Evolutionary conservation across 1,139 yeast species (phyloP).

Genomic region (Wickerhamomyces sp.): DNA sequence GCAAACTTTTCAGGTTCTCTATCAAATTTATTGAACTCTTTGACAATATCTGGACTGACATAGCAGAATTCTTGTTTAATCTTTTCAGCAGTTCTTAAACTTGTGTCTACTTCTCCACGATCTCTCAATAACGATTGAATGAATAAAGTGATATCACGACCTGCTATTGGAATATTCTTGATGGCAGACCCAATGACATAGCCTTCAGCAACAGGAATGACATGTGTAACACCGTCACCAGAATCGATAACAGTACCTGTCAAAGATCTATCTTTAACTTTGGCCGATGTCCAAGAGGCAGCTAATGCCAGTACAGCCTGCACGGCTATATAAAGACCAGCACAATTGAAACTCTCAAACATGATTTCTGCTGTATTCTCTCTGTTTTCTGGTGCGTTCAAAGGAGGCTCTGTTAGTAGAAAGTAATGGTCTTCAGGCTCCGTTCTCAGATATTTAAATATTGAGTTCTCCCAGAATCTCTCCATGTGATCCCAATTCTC

Average conservation of each 20-base stretch:
- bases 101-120: slow-evolving; percentile 93
- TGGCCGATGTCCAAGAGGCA: slow-evolving; percentile 97
- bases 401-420: slow-evolving; percentile 93
- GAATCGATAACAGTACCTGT: slow-evolving; percentile 98
- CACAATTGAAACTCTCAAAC: slow-evolving; percentile 98
- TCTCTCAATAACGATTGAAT: slow-evolving; percentile 93
- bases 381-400: slow-evolving; percentile 97
- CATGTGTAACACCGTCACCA: slow-evolving; percentile 98
- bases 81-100: slow-evolving; percentile 91
- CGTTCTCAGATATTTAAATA: slow-evolving; percentile 91
- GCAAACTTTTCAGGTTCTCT: slow-evolving; percentile 93
- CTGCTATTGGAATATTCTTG: slow-evolving; percentile 96
- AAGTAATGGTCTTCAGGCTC: slow-evolving; percentile 99
- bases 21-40: slow-evolving; percentile 92
- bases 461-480: slow-evolving; percentile 96
- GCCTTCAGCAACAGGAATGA: slow-evolving; percentile 98
- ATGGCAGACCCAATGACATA: slow-evolving; percentile 97
- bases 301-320: slow-evolving; percentile 98
- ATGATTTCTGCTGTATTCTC: slow-evolving; percentile 97
- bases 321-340: slow-evolving; percentile 96
- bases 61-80: slow-evolving; percentile 96
- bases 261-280: slow-evolving; percentile 89
- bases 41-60: slow-evolving; percentile 96
- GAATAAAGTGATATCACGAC: slow-evolving; percentile 92
- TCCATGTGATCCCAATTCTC: slow-evolving; percentile 99